Evolutionary conservation across 2,329 filamentous ascomycete species (phyloP), one percentile per base, ranked within the genome.

Genomic region (Sarocladiaceae sp.): DNA sequence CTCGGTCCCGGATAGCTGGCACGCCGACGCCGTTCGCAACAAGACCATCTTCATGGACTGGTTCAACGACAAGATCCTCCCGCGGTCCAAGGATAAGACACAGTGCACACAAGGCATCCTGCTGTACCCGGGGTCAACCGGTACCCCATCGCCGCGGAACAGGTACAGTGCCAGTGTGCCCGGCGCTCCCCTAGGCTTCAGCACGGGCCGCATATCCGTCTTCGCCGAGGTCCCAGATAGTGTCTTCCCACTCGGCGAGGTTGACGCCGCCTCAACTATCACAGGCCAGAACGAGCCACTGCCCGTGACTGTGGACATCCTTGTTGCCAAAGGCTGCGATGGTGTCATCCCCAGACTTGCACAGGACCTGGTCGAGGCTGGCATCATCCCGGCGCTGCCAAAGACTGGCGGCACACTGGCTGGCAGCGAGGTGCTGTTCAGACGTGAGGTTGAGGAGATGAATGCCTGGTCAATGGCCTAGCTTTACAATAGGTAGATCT

Each of bases 281-380:
- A 70, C 68, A 0, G 62, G 66, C 2, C 69, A 72, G 31, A 63
- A 63, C 4, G 72, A 76, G 51, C 60, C 60, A 35, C 55, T 82
- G 26, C 80, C 79, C 0, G 78, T 83, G 0, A 71, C 74, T 1
- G 69, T 81, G 0, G 67, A 78, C 48, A 61, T 82, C 16, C 61
- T 82, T 59, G 78, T 69, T 0, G 73, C 76, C 1, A 73, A 70
- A 50, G 78, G 78, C 0, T 83, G 80, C 49, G 80, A 83, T 58
- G 73, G 74, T 0, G 66, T 82, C 62, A 52, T 82, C 20, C 74
- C 73, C 33, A 68, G 66, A 33, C 56, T 82, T 41, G 72, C 77
- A 2, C 61, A 69, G 41, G 72, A 76, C 33, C 48, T 82, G 45
- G 65, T 72, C 1, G 59, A 59, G 20, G 68, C 63, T 13, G 76